Conservation (phyloP, 345 rosid genomes). For the Salix udensis region DNA sequence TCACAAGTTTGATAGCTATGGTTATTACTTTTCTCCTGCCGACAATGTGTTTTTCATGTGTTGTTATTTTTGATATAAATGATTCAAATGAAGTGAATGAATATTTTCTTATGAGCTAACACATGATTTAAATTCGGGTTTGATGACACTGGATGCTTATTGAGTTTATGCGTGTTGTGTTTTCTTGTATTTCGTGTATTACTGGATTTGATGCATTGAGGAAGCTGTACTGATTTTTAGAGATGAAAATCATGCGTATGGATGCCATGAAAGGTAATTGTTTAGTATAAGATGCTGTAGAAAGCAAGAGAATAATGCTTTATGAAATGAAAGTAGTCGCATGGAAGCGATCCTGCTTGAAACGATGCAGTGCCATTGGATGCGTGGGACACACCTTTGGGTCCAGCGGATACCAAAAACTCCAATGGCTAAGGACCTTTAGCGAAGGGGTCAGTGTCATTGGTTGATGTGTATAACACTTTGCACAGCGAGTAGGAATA, state of each 20-base stretch:
- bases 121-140: not conserved
- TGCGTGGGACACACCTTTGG: too few species aligned
- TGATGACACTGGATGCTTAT: not conserved
- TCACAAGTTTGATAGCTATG: not conserved
- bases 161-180: not conserved
- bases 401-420: not conserved
- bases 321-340: not conserved
- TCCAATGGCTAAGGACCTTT: not conserved
- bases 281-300: not conserved
- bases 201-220: not conserved
- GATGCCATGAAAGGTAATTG: not conserved
- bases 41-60: not conserved
- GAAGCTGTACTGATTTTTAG: not conserved
- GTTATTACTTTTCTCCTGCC: not conserved
- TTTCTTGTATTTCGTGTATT: not conserved
- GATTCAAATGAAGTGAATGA: not conserved
- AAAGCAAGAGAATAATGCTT: not conserved
- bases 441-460: not conserved
- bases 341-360: not conserved
- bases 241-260: not conserved
- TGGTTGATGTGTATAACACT: not conserved
- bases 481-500: not conserved
- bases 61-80: not conserved
- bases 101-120: too few species aligned
- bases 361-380: not conserved